Base-by-base conservation (phyloP, 495 filamentous ascomycete species). In the Lasiosphaeria hispida region DNA sequence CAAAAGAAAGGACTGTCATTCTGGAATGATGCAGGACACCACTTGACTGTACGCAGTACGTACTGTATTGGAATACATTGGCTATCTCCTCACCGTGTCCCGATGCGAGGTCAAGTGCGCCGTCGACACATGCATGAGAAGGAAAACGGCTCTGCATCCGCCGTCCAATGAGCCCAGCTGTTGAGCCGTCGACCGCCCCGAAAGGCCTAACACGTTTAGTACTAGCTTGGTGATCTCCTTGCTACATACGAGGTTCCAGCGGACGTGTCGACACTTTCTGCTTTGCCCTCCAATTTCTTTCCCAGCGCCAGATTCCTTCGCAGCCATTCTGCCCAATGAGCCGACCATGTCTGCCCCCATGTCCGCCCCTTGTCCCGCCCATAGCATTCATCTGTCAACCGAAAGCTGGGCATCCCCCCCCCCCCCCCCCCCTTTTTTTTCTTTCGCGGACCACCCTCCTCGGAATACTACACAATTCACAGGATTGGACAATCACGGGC, bases 41-140 rank as follows among this genome's bases (percentile, higher is more conserved):
- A 38, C 40, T 18, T 43, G 18, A 17, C 19, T 13, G 19, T 38
- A n/a, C 42, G 14, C 37, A 11, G 45, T 13, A 17, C 44, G 9
- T 36, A 30, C 23, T 30, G 23, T 30, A 30, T 30, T 30, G 23
- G 23, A 30, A 30, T 30, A 30, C 23, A 2, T 30, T 30, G 23
- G 23, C 23, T 30, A 30, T 30, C 23, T 30, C 23, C 23, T 38
- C 53, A 57, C 53, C 40, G 53, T 44, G 14, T 38, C 30, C 37
- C 36, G 60, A 50, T 59, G 45, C 63, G 54, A 63, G 42, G 37
- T 60, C 44, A 53, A 64, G 61, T 48, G 43, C 61, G 50, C 53
- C 53, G 58, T 59, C 62, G 52, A 49, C 43, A 61, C 50, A 53
- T 65, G 63, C 57, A 63, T 53, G 57, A 57, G 41, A 45, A 57